Base-by-base conservation (phyloP, 225 moss, liverwort and hornwort genomes). In the Bryoerythrophyllum caledonicum region DNA sequence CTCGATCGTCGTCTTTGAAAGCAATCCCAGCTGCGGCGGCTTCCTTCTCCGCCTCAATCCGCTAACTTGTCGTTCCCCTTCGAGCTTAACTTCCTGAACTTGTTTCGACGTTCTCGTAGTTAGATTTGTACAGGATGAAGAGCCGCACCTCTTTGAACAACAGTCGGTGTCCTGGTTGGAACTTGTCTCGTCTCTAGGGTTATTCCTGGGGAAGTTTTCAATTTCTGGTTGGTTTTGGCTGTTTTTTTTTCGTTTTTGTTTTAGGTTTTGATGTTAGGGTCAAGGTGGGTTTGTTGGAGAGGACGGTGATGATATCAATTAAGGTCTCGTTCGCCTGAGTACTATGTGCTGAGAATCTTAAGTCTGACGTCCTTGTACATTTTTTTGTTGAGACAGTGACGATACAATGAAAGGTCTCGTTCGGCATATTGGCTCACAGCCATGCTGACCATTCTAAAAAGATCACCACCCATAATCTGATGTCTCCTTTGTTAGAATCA, bases 251-350 rank as follows among this genome's bases (percentile, higher is more conserved):
- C 10, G 10, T 40, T 40, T 40, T 5, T 21, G 1, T 23, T 0
- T 38, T 60, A 38, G 48, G 10, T 55, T n/a, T 55, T 55, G 7
- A 4, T 8, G 24, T 44, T 41, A 2, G 0, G 0, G 28, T 14
- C 2, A 0, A 15, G 32, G 34, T n/a, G 20, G 11, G 2, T 14
- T 41, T 0, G 1, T 24, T 54, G 23, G 25, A 26, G 67, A 78
- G 84, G 80, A 81, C 78, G 19, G 73, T 73, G 89, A 85, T 76
- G 84, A 78, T 27, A 60, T 26, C 63, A 63, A 54, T 77, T 76
- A 86, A 80, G 87, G 81, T 84, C 82, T 90, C 78, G 84, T 85
- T 87, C 82, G 84, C 64, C 87, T 82, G 82, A 87, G 65, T 73
- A 63, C 30, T 2, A 24, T 11, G 66, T 89, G 81, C 70, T 84